phyloP scores from a whole-genome alignment of 2,329 filamentous ascomycete genomes.

The Xylaria sp. region DNA sequence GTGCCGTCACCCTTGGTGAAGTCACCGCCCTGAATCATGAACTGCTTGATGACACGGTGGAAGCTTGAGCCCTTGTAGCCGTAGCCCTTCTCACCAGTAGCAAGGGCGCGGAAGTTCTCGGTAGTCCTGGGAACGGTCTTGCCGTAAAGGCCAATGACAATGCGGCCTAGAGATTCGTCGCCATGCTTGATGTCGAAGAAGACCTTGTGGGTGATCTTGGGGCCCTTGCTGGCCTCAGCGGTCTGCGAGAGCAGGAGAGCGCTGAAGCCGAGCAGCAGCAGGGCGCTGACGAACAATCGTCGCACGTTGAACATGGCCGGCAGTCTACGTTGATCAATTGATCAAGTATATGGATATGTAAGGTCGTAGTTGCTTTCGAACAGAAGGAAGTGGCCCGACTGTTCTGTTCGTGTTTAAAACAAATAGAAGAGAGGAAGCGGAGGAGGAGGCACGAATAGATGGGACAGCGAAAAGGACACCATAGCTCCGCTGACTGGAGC shows the following conservation, averaged over 20 bases:
- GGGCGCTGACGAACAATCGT: constrained; percentile 71
- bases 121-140: constrained; percentile 81
- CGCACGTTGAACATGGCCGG: constrained; percentile 75
- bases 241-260: constrained; percentile 63
- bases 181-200: constrained; percentile 84
- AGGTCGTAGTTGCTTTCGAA: constrained; percentile 9
- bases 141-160: constrained; percentile 84
- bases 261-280: constrained; percentile 47
- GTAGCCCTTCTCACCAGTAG: constrained; percentile 85
- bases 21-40: constrained; percentile 93
- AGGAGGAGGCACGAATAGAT: not conserved
- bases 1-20: constrained; percentile 84
- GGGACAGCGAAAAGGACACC: constrained; percentile 35
- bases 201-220: constrained; percentile 95
- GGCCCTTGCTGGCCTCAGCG: constrained; percentile 78
- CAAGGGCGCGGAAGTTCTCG: constrained; percentile 79
- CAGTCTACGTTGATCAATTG: constrained; percentile 8
- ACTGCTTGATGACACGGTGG: constrained; percentile 89
- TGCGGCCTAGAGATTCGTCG: constrained; percentile 73
- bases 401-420: constrained; percentile 6
- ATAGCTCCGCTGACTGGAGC: constrained; percentile 28
- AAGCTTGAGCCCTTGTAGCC: constrained; percentile 82
- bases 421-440: constrained; percentile 14
- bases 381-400: constrained; percentile 22
- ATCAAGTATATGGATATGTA: not conserved